Evolutionary conservation across 176 grass and related monocot species (phyloP).

Genomic region (Olyra latifolia): DNA sequence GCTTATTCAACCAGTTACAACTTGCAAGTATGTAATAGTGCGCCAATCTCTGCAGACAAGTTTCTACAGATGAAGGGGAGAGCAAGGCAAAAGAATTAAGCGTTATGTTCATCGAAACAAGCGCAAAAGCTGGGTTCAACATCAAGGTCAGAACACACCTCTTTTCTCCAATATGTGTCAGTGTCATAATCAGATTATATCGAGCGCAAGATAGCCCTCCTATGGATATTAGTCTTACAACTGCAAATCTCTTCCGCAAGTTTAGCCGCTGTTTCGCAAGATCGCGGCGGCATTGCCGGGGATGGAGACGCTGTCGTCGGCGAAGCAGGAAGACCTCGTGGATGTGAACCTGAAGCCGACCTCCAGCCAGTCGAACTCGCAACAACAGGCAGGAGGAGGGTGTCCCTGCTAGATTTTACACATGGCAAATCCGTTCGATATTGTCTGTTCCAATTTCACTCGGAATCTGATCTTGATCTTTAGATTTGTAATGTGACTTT

Average conservation of each 20-base stretch:
- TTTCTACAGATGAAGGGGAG: conserved; percentile 96
- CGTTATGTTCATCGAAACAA: conserved; percentile 97
- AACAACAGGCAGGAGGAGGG: conserved; percentile 12
- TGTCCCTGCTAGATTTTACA: conserved; percentile 23
- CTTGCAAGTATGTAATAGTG: background rate
- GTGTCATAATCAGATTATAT: background rate
- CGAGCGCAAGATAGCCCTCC: background rate
- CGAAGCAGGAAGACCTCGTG: conserved; percentile 90
- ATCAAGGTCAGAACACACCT: conserved; percentile 58
- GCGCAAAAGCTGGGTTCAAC: conserved; percentile 98
- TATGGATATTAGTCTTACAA: background rate
- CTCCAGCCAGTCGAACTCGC: conserved; percentile 38
- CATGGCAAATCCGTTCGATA: background rate
- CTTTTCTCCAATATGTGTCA: background rate
- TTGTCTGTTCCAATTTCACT: no score
- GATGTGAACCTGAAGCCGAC: conserved; percentile 78
- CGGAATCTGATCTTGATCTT: background rate
- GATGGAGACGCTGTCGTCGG: conserved; percentile 83
- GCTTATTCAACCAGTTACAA: background rate
- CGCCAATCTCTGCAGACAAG: conserved; percentile 56
- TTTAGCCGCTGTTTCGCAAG: conserved; percentile 66
- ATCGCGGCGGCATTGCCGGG: conserved; percentile 90
- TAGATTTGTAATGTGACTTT: background rate
- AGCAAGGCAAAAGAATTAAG: conserved; percentile 83
- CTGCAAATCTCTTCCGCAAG: background rate